Percentiles rank a stretch among this genome's conserved stretches.
Conservation (phyloP, 371 early-diverging fungal genomes). For the Parasitella parasitica region DNA sequence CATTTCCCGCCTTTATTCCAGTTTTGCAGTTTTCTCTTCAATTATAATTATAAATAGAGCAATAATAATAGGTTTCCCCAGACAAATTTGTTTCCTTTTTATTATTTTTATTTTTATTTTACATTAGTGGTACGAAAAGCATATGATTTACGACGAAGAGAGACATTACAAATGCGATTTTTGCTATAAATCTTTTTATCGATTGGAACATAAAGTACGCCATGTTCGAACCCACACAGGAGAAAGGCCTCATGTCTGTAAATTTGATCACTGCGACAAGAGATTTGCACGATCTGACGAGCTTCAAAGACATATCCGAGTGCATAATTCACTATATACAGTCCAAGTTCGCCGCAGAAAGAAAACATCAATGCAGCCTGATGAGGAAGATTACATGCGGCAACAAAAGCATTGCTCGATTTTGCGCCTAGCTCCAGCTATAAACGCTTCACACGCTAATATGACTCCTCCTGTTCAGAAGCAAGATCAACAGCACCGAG, state of each 20-base stretch:
- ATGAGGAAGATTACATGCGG: conserved; percentile 39
- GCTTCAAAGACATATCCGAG: conserved; percentile 74
- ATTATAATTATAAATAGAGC: not conserved
- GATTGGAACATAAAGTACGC: conserved; percentile 77
- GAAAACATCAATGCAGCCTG: conserved; percentile 22
- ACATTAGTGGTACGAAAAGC: not conserved
- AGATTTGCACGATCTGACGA: conserved; percentile 88
- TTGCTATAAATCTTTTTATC: conserved; percentile 73
- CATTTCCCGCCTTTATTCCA: conserved; percentile 13
- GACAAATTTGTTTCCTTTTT: not conserved
- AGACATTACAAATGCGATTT: conserved; percentile 72
- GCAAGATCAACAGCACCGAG: conserved; percentile 4
- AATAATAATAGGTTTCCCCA: not conserved
- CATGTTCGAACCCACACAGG: conserved; percentile 90
- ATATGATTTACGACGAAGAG: not conserved
- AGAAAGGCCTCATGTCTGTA: conserved; percentile 82
- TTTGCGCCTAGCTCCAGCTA: conserved; percentile 26
- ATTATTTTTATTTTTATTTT: not conserved
- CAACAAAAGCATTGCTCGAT: conserved; percentile 49
- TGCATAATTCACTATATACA: conserved; percentile 48
- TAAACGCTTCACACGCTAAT: not conserved
- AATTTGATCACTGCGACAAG: conserved; percentile 71
- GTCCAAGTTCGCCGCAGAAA: conserved; percentile 13
- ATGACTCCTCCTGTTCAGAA: not conserved
- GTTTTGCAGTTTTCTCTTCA: not conserved